phyloP scores from a whole-genome alignment of 345 rosid species.

The Odontarrhena argentea region DNA sequence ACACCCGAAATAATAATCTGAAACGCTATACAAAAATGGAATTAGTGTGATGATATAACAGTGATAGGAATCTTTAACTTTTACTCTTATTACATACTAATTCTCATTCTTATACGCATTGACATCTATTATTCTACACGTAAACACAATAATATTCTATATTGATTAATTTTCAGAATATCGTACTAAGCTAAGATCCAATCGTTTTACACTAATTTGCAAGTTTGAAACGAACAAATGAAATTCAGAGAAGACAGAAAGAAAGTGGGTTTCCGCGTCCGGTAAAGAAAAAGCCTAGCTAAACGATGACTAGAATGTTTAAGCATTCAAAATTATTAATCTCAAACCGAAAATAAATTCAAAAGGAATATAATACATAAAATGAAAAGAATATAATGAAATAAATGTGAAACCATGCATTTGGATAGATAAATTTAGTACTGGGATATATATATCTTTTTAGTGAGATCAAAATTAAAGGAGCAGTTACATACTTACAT shows the following conservation, averaged over 20 bases:
- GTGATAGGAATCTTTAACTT: neutral
- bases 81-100: neutral
- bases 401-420: conserved; percentile 11
- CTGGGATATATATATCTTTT: too few relatives aligned
- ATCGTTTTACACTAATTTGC: conserved; percentile 28
- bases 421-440: too few relatives aligned
- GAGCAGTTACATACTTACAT: conserved; percentile 25
- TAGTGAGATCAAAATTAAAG: conserved; percentile 13
- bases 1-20: too few relatives aligned
- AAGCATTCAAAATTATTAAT: neutral
- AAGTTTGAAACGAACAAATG: conserved; percentile 35
- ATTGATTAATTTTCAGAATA: neutral
- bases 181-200: neutral
- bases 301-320: neutral
- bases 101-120: neutral
- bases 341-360: neutral
- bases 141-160: neutral
- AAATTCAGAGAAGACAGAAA: neutral
- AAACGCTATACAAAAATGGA: neutral
- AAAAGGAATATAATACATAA: conserved; percentile 7
- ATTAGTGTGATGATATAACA: conserved; percentile 6
- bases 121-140: neutral
- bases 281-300: conserved; percentile 30
- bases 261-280: conserved; percentile 36
- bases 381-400: neutral